Percentiles rank a stretch among this genome's conserved stretches.
These are phyloP conservation scores for Eimeria mitis DNA, from an alignment of 169 alveolate genomes.

Conservation along the genomic window DNA sequence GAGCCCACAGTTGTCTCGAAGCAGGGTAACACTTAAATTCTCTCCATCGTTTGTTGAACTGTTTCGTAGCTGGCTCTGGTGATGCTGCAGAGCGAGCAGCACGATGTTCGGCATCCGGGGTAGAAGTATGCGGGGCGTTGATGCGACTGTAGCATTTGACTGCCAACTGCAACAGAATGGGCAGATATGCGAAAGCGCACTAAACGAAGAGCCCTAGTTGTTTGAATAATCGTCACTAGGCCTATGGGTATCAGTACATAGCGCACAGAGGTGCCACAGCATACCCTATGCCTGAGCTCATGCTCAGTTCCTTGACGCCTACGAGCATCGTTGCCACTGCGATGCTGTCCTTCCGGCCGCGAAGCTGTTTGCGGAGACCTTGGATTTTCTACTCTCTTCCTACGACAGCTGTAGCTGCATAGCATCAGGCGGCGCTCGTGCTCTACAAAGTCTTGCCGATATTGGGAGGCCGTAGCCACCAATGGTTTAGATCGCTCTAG, in stretches of 20 bases:
- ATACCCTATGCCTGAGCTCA: constrained; percentile 25
- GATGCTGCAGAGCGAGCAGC: not conserved
- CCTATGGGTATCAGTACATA: not conserved
- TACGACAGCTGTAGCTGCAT: constrained; percentile 71
- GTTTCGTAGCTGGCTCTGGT: constrained; percentile 15
- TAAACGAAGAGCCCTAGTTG: too few relatives aligned
- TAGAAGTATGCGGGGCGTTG: constrained; percentile 18
- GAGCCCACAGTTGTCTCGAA: constrained; percentile 68
- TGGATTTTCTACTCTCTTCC: not conserved
- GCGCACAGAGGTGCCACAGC: not conserved
- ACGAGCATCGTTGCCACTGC: constrained; percentile 6
- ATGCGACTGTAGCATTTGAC: constrained; percentile 48
- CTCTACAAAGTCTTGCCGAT: constrained; percentile 49
- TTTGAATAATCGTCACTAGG: not conserved
- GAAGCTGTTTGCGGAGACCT: not conserved
- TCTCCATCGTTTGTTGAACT: constrained; percentile 35
- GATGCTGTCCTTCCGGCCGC: not conserved
- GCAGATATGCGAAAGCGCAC: not conserved
- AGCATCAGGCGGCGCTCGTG: constrained; percentile 72
- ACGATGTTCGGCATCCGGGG: not conserved
- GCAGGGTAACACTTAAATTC: constrained; percentile 60
- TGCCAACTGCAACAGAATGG: constrained; percentile 40
- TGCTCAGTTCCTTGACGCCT: constrained; percentile 15
- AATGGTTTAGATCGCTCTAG: constrained; percentile 53
- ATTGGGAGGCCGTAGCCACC: constrained; percentile 47